Conservation (phyloP, 2,329 filamentous ascomycete species). For the Exophiala aquamarina region DNA sequence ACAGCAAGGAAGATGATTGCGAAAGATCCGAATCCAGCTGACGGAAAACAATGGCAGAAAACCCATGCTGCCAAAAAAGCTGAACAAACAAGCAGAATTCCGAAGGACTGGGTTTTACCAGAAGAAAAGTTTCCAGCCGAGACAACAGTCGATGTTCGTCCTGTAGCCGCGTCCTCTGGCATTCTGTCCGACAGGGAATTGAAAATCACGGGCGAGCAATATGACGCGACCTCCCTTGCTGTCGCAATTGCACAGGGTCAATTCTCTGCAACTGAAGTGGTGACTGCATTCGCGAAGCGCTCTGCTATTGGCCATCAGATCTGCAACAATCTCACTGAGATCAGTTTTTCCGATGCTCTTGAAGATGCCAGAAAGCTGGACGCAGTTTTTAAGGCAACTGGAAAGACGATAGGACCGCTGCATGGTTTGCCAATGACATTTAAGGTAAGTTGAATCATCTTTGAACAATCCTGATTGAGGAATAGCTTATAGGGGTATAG, state of each 20-base stretch:
- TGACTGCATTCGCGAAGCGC: slow-evolving; percentile 54
- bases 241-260: slow-evolving; percentile 34
- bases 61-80: slow-evolving; percentile 28
- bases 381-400: slow-evolving; percentile 30
- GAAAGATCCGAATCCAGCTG: slow-evolving; percentile 2
- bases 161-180: slow-evolving; percentile 29
- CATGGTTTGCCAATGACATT: slow-evolving; percentile 41
- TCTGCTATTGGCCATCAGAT: slow-evolving; percentile 31
- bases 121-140: slow-evolving; percentile 28
- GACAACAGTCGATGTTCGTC: slow-evolving; percentile 28
- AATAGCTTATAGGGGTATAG: slow-evolving; percentile 7
- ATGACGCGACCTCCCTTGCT: slow-evolving; percentile 44
- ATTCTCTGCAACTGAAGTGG: slow-evolving; percentile 46
- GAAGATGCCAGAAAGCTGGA: slow-evolving; percentile 38
- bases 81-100: slow-evolving; percentile 34
- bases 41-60: slow-evolving; percentile 7
- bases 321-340: slow-evolving; percentile 37
- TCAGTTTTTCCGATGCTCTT: slow-evolving; percentile 37
- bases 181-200: slow-evolving; percentile 53
- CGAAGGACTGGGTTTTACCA: slow-evolving; percentile 34
- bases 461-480: too few relatives aligned
- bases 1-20: slow-evolving; percentile 4
- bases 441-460: slow-evolving; percentile 24
- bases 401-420: slow-evolving; percentile 36
- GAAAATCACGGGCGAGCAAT: slow-evolving; percentile 53